Conservation (phyloP, 192 early-diverging fungal species). For the Umbelopsis isabellina region DNA sequence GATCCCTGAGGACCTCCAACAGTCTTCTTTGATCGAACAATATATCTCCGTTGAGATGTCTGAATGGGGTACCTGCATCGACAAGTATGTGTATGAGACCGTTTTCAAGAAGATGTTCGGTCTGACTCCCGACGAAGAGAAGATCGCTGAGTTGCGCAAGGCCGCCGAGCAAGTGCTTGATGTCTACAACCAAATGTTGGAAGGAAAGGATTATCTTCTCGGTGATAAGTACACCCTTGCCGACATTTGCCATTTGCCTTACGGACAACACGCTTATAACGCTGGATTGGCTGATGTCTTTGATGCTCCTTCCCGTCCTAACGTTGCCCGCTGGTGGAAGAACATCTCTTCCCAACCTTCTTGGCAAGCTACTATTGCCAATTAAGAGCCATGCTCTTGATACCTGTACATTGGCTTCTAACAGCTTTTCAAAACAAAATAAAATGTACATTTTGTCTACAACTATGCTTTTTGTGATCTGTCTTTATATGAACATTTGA, state of each 20-base stretch:
- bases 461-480: no score
- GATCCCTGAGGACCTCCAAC: conserved; percentile 32
- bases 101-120: neutral
- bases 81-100: neutral
- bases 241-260: conserved; percentile 27
- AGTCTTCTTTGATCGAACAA: conserved; percentile 38
- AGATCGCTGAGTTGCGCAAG: neutral
- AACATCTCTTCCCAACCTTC: conserved; percentile 6
- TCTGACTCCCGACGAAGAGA: conserved; percentile 8
- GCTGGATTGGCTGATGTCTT: conserved; percentile 1
- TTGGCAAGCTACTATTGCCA: conserved; percentile 9
- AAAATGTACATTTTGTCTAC: no score
- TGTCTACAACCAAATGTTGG: conserved; percentile 30
- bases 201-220: conserved; percentile 29
- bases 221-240: conserved; percentile 25
- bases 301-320: conserved; percentile 19
- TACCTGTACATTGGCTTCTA: neutral
- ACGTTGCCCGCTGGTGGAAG: conserved; percentile 35
- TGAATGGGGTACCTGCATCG: neutral
- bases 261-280: neutral
- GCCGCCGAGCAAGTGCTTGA: neutral
- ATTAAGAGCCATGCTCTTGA: neutral
- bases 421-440: neutral
- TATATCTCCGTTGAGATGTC: conserved; percentile 31
- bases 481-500: no score